Conservation (phyloP, 371 early-diverging fungal species). For the Encephalitozoon cuniculi region DNA sequence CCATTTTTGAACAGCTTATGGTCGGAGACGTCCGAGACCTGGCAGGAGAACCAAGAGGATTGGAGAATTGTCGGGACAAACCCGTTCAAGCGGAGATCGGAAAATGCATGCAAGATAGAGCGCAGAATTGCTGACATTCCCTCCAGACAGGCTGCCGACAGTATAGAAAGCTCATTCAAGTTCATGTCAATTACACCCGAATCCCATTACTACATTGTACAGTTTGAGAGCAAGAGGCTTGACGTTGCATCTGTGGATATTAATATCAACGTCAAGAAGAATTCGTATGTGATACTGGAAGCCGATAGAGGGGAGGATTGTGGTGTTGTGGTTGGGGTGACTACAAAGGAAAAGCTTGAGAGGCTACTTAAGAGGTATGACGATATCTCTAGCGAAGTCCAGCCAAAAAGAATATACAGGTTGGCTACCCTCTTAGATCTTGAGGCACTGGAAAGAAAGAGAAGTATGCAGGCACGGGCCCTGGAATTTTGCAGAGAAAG, state of each 20-base stretch:
- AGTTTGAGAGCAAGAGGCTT: conserved; percentile 55
- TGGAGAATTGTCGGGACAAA: conserved; percentile 48
- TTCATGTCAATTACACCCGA: neutral
- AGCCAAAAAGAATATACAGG: conserved; percentile 56
- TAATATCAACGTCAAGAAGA: conserved; percentile 8
- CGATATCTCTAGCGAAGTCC: conserved; percentile 40
- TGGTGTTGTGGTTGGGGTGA: conserved; percentile 40
- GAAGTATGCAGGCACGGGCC: conserved; percentile 48
- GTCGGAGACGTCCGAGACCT: conserved; percentile 30
- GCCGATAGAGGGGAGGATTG: conserved; percentile 62
- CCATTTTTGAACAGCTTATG: conserved; percentile 39
- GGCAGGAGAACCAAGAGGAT: conserved; percentile 25
- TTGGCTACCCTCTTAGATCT: conserved; percentile 53
- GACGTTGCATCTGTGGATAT: conserved; percentile 46
- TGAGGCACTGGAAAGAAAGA: conserved; percentile 45
- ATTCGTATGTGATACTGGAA: conserved; percentile 59
- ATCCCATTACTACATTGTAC: conserved; percentile 51
- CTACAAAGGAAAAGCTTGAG: conserved; percentile 40
- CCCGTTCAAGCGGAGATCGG: conserved; percentile 20
- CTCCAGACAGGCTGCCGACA: neutral
- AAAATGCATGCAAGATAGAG: conserved; percentile 13
- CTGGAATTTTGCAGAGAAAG: conserved; percentile 44
- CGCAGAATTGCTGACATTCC: neutral
- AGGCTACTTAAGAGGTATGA: conserved; percentile 43
- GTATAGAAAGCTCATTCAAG: neutral